Conservation (phyloP, 345 rosid species). For the Alliaria petiolata region DNA sequence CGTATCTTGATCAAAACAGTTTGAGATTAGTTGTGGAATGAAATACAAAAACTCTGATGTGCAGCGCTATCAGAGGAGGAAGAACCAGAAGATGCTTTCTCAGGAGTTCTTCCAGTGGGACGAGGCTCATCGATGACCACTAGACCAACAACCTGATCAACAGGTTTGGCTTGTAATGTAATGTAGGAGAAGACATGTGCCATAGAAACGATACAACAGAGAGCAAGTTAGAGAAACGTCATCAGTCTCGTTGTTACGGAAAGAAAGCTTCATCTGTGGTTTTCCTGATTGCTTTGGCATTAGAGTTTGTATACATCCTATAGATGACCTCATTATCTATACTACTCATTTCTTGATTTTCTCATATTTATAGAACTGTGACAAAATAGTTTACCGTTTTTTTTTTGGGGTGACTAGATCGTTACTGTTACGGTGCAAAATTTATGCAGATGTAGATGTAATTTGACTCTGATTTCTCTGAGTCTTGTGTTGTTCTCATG, state of each 20-base stretch:
- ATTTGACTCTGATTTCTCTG: neutral
- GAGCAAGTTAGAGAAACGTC: neutral
- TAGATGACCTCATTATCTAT: neutral
- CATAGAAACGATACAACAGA: conserved; percentile 14
- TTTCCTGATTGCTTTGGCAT: neutral
- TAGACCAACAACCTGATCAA: conserved; percentile 70
- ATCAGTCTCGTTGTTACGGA: neutral
- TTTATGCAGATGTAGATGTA: conserved; percentile 15
- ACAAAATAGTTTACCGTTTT: neutral
- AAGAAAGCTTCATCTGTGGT: conserved; percentile 10
- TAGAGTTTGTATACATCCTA: conserved; percentile 6
- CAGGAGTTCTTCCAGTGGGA: conserved; percentile 66
- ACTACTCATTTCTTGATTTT: neutral
- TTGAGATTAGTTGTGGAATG: neutral
- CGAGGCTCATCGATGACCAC: conserved; percentile 93
- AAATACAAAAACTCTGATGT: conserved; percentile 3
- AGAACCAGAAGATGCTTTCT: conserved; percentile 54
- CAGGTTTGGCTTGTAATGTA: conserved; percentile 16
- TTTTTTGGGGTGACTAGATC: neutral
- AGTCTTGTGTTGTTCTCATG: neutral
- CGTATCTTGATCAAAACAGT: neutral
- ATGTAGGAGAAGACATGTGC: conserved; percentile 19
- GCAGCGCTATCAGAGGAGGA: conserved; percentile 57
- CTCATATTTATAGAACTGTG: conserved; percentile 7
- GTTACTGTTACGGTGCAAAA: conserved; percentile 1